A percentile compares a stretch with the other conserved stretches of the same genome.
phyloP scores from a whole-genome alignment of 495 filamentous ascomycete genomes.

The Penicillium cataractarum region DNA sequence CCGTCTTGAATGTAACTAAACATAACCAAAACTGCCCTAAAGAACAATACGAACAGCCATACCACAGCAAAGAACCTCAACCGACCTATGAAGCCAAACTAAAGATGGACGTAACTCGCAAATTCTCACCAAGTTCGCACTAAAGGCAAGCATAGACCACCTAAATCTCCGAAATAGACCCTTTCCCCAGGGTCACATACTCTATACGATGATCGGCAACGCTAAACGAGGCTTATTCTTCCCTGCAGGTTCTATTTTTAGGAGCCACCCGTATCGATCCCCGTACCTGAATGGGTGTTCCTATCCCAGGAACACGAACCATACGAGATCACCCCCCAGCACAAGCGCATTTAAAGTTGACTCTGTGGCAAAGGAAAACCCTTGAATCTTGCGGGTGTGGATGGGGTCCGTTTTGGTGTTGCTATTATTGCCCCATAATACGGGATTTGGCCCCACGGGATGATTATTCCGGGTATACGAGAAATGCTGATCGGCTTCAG shows the following conservation, averaged over 20 bases:
- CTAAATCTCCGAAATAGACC: background rate
- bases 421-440: constrained; percentile 9
- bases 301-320: constrained; percentile 7
- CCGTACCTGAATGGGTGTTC: constrained; percentile 2
- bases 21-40: background rate
- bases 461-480: background rate
- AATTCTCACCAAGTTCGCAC: background rate
- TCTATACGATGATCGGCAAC: constrained; percentile 9
- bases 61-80: background rate
- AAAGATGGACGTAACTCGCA: background rate
- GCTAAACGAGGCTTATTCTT: constrained; percentile 9
- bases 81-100: background rate
- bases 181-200: background rate
- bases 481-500: constrained; percentile 1
- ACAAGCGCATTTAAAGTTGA: constrained; percentile 7
- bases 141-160: background rate
- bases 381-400: background rate
- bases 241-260: constrained; percentile 11
- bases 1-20: background rate
- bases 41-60: background rate
- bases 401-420: background rate
- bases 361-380: background rate
- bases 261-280: constrained; percentile 2
- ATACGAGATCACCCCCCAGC: background rate
- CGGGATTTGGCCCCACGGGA: constrained; percentile 7